Conservation (phyloP, 306 rosid genomes). For the Vigna trinervia region DNA sequence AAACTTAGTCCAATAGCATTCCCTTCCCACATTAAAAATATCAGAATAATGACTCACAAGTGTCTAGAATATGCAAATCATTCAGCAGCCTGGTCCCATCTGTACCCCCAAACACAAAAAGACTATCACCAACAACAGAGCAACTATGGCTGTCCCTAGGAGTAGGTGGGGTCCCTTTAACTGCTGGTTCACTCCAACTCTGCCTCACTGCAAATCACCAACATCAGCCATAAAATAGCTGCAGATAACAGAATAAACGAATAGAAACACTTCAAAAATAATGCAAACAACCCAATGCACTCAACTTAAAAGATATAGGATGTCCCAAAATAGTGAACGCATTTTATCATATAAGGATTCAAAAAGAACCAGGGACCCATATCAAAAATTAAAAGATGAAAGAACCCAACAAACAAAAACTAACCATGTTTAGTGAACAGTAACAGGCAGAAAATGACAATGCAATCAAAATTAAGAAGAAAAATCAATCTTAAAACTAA, state of each 20-base stretch:
- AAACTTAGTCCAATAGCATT: not conserved
- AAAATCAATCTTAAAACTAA: not conserved
- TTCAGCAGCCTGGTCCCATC: slow-evolving; percentile 78
- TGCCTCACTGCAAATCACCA: slow-evolving; percentile 68
- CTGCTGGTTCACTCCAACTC: slow-evolving; percentile 72
- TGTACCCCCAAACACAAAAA: slow-evolving; percentile 87
- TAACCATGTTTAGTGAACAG: not conserved
- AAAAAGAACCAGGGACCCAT: not conserved
- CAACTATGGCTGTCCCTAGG: slow-evolving; percentile 94
- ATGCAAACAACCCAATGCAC: not conserved
- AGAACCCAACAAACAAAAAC: not conserved
- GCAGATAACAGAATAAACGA: not conserved
- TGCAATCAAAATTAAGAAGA: not conserved
- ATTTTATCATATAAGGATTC: not conserved
- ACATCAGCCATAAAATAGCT: slow-evolving; percentile 29
- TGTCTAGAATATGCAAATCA: slow-evolving; percentile 76
- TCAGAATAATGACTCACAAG: slow-evolving; percentile 58
- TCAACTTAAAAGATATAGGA: not conserved
- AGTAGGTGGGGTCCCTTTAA: slow-evolving; percentile 69
- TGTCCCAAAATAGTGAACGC: not conserved
- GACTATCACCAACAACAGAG: slow-evolving; percentile 72
- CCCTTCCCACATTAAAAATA: not conserved
- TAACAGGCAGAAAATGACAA: not conserved
- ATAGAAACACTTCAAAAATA: not conserved
- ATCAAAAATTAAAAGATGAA: not conserved